Evolutionary conservation across 169 alveolate genomes (phyloP).

Genomic region (Plasmodium knowlesi): DNA sequence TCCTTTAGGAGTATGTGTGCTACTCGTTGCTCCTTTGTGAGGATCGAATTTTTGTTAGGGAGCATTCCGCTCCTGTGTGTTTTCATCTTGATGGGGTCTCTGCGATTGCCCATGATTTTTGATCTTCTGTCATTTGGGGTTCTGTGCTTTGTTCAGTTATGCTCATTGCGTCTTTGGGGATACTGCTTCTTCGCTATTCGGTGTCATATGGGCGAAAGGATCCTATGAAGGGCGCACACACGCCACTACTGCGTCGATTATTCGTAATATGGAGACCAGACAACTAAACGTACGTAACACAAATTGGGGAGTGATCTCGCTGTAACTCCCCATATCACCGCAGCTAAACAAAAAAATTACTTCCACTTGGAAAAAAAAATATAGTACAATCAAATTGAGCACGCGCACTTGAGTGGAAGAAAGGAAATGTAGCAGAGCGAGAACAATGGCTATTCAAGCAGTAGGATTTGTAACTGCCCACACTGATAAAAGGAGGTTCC

Average conservation of each 20-base stretch:
- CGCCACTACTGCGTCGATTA: background rate
- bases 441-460: background rate
- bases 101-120: background rate
- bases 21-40: constrained; percentile 5
- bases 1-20: constrained; percentile 33
- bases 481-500: background rate
- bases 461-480: background rate
- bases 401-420: background rate
- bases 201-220: background rate
- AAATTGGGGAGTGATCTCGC: background rate
- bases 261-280: background rate
- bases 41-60: background rate
- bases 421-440: background rate
- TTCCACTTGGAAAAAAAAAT: background rate
- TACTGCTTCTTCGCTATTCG: background rate
- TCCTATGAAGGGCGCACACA: background rate
- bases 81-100: background rate
- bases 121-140: background rate
- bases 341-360: background rate
- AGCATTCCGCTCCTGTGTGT: background rate
- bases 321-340: background rate
- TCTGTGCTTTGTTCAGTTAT: background rate
- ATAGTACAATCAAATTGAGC: no score
- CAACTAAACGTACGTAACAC: no score
- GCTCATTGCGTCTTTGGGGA: background rate